Base-by-base conservation (phyloP, 257 asterid species). In the Echium plantagineum region DNA sequence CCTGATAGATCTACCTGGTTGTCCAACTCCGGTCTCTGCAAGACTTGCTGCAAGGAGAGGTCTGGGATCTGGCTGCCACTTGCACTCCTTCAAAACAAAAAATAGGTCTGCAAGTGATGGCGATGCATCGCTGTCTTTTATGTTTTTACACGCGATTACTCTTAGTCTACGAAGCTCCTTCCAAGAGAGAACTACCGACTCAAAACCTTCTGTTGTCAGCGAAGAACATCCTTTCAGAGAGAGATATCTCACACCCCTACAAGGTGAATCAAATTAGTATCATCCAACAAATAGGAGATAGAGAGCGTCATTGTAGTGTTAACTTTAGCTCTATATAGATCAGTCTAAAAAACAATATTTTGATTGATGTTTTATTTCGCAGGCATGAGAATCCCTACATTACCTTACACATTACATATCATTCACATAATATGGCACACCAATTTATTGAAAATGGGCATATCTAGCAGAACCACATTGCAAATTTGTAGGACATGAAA, bases 141-240 rank as follows among this genome's bases (percentile, higher is more conserved):
- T 74, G 58, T 78, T 84, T 76, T 83, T 89, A 77, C 98, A 89
- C 0, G 97, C 80, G 68, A 78, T 75, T 64, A 93, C 97, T 68
- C 77, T 84, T 65, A 93, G 96, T 74, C 96, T 74, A 55, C 67
- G 73, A 22, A 93, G 86, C 63, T 78, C 84, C 77, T 75, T 80
- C 97, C 96, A 93, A 48, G 89, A 82, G 69, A 84, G 90, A 69
- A 93, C 64, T 52, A 86, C 85, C 2, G 79, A 71, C 69, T 86
- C 97, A 75, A 93, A 77, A 55, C 94, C 96, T 73, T 74, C 86
- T 17, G 85, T 85, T 2, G 98, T 93, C 62, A 93, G 81, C 61
- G 84, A 80, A 3, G 97, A 89, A 74, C 96, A 89, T 70, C 97
- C 95, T 72, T 86, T 85, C 72, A 93, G 81, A 9, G 94, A 84